phyloP scores from a whole-genome alignment of 306 rosid genomes.

The Cyclanthera cordifolia region DNA sequence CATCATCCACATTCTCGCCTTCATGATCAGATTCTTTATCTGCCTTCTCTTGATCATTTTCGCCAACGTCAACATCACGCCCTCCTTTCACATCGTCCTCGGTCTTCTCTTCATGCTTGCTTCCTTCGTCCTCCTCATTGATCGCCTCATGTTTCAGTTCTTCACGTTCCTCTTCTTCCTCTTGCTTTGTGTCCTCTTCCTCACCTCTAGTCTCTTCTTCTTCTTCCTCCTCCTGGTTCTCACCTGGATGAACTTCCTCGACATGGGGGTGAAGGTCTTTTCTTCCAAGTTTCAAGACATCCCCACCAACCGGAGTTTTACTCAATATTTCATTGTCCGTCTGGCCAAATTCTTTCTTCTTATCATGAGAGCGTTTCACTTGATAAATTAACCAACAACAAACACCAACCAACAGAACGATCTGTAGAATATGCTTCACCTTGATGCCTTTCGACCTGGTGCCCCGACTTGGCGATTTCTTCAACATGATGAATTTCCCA shows the following conservation, averaged over 20 bases:
- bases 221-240: slow-evolving; percentile 57
- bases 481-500: slow-evolving; percentile 48
- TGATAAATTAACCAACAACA: slow-evolving; percentile 91
- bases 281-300: slow-evolving; percentile 51
- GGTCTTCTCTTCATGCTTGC: slow-evolving; percentile 31
- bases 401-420: slow-evolving; percentile 60
- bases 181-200: slow-evolving; percentile 46
- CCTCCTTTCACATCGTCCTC: slow-evolving; percentile 54
- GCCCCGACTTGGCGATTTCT: slow-evolving; percentile 51
- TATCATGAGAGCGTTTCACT: slow-evolving; percentile 86
- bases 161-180: slow-evolving; percentile 16
- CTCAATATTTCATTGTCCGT: slow-evolving; percentile 24
- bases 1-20: slow-evolving; percentile 50
- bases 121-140: slow-evolving; percentile 46
- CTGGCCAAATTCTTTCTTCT: slow-evolving; percentile 54
- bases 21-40: slow-evolving; percentile 40
- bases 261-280: slow-evolving; percentile 45
- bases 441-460: slow-evolving; percentile 63
- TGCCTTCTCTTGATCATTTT: slow-evolving; percentile 48
- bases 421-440: slow-evolving; percentile 69
- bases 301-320: slow-evolving; percentile 22
- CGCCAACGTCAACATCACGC: slow-evolving; percentile 67
- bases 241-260: slow-evolving; percentile 26
- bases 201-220: slow-evolving; percentile 46
- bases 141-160: slow-evolving; percentile 32